A percentile compares a stretch with the other conserved stretches of the same genome.
phyloP scores from a whole-genome alignment of 257 asterid species.

The Ophiorrhiza pumila region DNA sequence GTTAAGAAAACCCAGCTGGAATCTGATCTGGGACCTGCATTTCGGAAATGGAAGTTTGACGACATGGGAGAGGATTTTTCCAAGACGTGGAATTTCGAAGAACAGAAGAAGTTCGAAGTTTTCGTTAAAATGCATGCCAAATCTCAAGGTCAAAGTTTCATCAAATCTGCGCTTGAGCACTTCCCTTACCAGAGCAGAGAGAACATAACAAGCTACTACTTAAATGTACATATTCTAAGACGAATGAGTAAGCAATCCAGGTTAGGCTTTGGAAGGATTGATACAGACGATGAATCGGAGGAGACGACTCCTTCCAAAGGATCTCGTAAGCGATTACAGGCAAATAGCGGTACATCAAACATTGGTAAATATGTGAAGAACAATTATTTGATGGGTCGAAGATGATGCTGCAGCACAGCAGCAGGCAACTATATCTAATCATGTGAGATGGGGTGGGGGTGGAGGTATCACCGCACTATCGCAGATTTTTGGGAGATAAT shows the following conservation, averaged over 20 bases:
- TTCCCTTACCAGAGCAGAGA: slow-evolving; percentile 7
- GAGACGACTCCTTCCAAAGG: slow-evolving; percentile 4
- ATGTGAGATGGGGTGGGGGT: background rate
- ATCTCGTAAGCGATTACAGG: slow-evolving; percentile 3
- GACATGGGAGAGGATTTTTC: slow-evolving; percentile 38
- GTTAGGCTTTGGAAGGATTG: background rate
- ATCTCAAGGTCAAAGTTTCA: slow-evolving; percentile 4
- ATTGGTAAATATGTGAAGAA: background rate
- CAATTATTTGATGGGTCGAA: background rate
- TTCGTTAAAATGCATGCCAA: slow-evolving; percentile 14
- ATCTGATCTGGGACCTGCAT: slow-evolving; percentile 18
- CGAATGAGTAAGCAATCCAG: background rate
- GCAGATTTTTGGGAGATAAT: too few relatives aligned
- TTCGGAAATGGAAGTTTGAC: slow-evolving; percentile 35
- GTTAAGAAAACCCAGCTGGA: background rate
- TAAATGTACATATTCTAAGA: background rate
- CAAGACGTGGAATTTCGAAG: slow-evolving; percentile 30
- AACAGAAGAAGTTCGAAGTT: slow-evolving; percentile 20
- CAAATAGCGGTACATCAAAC: background rate
- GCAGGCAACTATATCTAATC: background rate
- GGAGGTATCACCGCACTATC: too few relatives aligned
- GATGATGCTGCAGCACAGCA: background rate
- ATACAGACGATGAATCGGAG: slow-evolving; percentile 12
- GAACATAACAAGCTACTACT: slow-evolving; percentile 1
- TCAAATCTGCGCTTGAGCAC: background rate